Conservation (phyloP, 129 eudicot species). For the Centella asiatica region DNA sequence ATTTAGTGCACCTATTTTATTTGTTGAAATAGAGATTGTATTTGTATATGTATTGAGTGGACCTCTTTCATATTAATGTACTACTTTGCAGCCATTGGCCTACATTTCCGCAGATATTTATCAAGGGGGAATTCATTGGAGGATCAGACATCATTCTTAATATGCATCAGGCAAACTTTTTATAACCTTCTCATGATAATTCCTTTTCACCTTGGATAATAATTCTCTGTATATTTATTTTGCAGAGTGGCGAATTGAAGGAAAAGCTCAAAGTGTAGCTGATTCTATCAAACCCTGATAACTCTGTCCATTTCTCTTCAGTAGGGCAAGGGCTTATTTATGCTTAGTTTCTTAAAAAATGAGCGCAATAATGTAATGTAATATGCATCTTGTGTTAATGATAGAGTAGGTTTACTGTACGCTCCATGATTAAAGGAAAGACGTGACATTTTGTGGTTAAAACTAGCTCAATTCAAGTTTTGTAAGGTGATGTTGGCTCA, state of each 20-base stretch:
- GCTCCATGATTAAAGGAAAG: no score
- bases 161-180: slow-evolving; percentile 68
- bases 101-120: slow-evolving; percentile 92
- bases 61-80: no score
- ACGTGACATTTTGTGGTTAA: no score
- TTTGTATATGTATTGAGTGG: no score
- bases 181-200: not conserved
- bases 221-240: not conserved
- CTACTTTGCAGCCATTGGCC: slow-evolving; percentile 85
- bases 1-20: not conserved
- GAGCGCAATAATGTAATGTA: no score
- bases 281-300: not conserved
- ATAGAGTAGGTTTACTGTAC: no score
- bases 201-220: not conserved
- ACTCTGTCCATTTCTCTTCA: not conserved
- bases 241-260: slow-evolving; percentile 80
- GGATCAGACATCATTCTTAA: slow-evolving; percentile 93
- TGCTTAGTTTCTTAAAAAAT: not conserved
- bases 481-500: no score
- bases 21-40: no score
- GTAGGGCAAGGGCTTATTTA: not conserved
- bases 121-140: slow-evolving; percentile 92
- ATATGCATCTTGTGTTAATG: no score
- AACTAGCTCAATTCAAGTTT: no score
- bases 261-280: slow-evolving; percentile 48